phyloP scores from a whole-genome alignment of 495 filamentous ascomycete genomes.

The Penicillium ucsense region DNA sequence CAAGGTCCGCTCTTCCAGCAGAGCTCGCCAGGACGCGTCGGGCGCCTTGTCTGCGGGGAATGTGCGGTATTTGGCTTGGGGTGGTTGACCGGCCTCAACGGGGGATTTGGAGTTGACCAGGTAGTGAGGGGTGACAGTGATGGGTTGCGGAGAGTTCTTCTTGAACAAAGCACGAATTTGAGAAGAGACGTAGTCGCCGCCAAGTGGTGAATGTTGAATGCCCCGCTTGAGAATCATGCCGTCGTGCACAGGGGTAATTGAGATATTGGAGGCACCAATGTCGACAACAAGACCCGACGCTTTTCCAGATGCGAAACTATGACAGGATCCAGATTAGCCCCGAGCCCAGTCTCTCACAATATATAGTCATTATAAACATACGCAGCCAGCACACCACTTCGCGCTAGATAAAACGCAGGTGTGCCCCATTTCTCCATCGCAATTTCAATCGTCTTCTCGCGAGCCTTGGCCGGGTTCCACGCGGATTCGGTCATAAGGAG shows the following conservation, averaged over 20 bases:
- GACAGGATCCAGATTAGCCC: not conserved
- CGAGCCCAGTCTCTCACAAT: not conserved
- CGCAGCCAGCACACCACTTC: constrained; percentile 55
- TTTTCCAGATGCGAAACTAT: constrained; percentile 80
- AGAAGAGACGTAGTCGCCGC: constrained; percentile 78
- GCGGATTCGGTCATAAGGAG: constrained; percentile 89
- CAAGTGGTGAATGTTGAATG: constrained; percentile 70
- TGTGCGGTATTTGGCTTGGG: constrained; percentile 57
- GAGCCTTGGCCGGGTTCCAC: constrained; percentile 78
- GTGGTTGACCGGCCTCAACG: constrained; percentile 77
- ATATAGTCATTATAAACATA: constrained; percentile 24
- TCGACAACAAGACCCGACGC: constrained; percentile 86
- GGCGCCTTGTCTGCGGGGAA: constrained; percentile 56
- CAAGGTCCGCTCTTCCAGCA: constrained; percentile 87
- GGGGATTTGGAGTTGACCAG: constrained; percentile 74
- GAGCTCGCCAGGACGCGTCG: constrained; percentile 59
- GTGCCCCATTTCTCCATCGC: constrained; percentile 92
- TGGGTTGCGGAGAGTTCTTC: constrained; percentile 59
- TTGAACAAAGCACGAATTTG: constrained; percentile 76
- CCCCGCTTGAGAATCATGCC: constrained; percentile 89
- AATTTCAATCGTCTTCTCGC: constrained; percentile 88
- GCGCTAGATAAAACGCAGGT: constrained; percentile 85
- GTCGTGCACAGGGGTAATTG: constrained; percentile 86
- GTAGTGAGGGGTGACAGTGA: constrained; percentile 77
- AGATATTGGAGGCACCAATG: constrained; percentile 82